Conservation (phyloP, 345 rosid genomes). For the Clausena lansium region DNA sequence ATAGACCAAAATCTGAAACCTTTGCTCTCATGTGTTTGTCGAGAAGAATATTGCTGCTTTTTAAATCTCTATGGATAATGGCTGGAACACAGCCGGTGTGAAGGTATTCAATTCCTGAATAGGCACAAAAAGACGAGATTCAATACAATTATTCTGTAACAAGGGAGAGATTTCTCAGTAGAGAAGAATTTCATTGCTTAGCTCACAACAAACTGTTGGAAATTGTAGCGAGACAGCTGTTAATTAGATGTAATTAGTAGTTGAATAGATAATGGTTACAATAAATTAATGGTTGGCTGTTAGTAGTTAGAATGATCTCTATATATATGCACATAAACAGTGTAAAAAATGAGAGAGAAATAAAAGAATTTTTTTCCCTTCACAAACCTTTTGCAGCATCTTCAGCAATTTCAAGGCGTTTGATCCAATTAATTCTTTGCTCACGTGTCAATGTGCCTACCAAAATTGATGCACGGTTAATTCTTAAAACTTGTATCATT, state of each 20-base stretch:
- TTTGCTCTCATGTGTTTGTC: conserved; percentile 86
- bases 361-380: too few species aligned
- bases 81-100: conserved; percentile 98
- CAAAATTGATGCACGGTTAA: conserved; percentile 3
- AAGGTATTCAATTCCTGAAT: conserved; percentile 91
- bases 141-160: conserved; percentile 2
- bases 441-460: conserved; percentile 62
- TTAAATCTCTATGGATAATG: conserved; percentile 90
- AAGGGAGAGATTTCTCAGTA: not conserved
- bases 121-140: conserved; percentile 13
- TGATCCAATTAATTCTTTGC: conserved; percentile 73
- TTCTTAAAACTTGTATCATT: conserved; percentile 7
- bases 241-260: too few species aligned
- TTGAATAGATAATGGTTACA: too few species aligned
- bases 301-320: too few species aligned
- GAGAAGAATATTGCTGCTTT: conserved; percentile 92
- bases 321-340: too few species aligned
- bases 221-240: too few species aligned
- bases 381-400: conserved; percentile 85
- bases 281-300: too few species aligned
- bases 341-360: too few species aligned
- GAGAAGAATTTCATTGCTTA: not conserved
- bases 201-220: not conserved
- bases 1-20: conserved; percentile 97
- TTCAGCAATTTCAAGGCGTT: conserved; percentile 96